A percentile compares a stretch with the other conserved stretches of the same genome.
phyloP scores from a whole-genome alignment of 2,329 filamentous ascomycete species.

The Trichoderma simmonsii region DNA sequence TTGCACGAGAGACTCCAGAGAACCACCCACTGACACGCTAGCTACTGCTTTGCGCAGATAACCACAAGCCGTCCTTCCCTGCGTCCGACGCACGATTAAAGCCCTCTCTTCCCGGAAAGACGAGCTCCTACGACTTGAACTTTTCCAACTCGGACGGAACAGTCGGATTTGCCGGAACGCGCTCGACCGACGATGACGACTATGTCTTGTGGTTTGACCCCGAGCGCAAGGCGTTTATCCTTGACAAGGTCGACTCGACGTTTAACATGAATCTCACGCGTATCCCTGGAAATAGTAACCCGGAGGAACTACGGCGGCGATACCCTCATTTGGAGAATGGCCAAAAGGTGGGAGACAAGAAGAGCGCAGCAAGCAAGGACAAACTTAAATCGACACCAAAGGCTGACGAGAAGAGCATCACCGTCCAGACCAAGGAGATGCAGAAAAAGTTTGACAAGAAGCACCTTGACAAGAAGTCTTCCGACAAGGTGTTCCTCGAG shows the following conservation, averaged over 20 bases:
- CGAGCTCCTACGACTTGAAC: conserved; percentile 53
- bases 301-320: conserved; percentile 60
- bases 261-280: conserved; percentile 83
- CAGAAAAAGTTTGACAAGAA: conserved; percentile 22
- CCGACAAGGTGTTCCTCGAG: not conserved
- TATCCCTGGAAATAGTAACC: conserved; percentile 62
- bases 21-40: conserved; percentile 9
- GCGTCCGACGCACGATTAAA: conserved; percentile 51
- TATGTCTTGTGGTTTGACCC: conserved; percentile 75
- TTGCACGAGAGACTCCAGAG: not conserved
- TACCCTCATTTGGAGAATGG: conserved; percentile 60
- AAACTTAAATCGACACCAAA: conserved; percentile 27
- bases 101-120: conserved; percentile 47
- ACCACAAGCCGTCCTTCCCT: conserved; percentile 56
- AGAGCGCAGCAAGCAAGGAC: conserved; percentile 27
- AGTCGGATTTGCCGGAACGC: conserved; percentile 59
- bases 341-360: conserved; percentile 27
- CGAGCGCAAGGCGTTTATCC: conserved; percentile 68
- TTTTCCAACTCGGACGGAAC: conserved; percentile 54
- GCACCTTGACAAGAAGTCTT: not conserved
- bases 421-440: conserved; percentile 29
- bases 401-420: conserved; percentile 24
- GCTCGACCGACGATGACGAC: conserved; percentile 54
- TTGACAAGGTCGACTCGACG: conserved; percentile 77
- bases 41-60: conserved; percentile 44